These are phyloP conservation scores for Cordyceps pruinosa DNA, from an alignment of 2,329 filamentous ascomycete species.

Conservation along the genomic window DNA sequence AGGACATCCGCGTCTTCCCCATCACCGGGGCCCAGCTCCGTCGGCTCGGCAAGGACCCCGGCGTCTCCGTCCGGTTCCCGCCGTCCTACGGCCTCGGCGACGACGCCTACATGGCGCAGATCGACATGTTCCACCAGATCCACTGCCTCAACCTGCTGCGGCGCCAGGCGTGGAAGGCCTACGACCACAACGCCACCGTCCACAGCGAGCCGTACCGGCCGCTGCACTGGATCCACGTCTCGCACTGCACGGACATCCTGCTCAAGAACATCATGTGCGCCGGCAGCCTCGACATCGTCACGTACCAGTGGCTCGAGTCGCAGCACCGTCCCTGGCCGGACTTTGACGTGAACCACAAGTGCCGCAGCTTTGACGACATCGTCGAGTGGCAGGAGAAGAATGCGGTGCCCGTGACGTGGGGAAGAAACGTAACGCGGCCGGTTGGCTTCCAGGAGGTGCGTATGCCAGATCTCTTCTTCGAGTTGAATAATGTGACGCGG, in stretches of 20 bases:
- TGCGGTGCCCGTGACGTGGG: slow-evolving; percentile 1
- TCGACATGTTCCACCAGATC: slow-evolving; percentile 24
- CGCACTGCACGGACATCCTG: slow-evolving; percentile 16
- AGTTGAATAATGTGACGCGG: slow-evolving; percentile 1
- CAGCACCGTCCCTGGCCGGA: slow-evolving; percentile 14
- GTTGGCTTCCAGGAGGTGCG: slow-evolving; percentile 1
- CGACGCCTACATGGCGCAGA: slow-evolving; percentile 26
- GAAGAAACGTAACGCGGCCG: slow-evolving; percentile 2
- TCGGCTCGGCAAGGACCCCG: slow-evolving; percentile 25
- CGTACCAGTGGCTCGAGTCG: slow-evolving; percentile 16
- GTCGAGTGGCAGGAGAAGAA: slow-evolving; percentile 15
- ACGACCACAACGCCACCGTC: slow-evolving; percentile 4
- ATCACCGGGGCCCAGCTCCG: slow-evolving; percentile 22
- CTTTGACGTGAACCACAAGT: slow-evolving; percentile 17
- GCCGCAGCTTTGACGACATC: slow-evolving; percentile 16
- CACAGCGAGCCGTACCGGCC: background rate
- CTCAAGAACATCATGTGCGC: slow-evolving; percentile 18
- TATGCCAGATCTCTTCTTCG: slow-evolving; percentile 2
- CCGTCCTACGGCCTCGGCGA: slow-evolving; percentile 22
- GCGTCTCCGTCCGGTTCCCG: slow-evolving; percentile 20
- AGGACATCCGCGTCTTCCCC: slow-evolving; percentile 10
- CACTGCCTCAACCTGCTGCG: slow-evolving; percentile 20
- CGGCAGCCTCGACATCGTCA: slow-evolving; percentile 14
- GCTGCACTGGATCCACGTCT: slow-evolving; percentile 12
- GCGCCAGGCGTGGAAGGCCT: slow-evolving; percentile 11